Evolutionary conservation across 75 land plant species (phyloP), one percentile per base, ranked within the genome.

Genomic region (Pinus albicaulis): DNA sequence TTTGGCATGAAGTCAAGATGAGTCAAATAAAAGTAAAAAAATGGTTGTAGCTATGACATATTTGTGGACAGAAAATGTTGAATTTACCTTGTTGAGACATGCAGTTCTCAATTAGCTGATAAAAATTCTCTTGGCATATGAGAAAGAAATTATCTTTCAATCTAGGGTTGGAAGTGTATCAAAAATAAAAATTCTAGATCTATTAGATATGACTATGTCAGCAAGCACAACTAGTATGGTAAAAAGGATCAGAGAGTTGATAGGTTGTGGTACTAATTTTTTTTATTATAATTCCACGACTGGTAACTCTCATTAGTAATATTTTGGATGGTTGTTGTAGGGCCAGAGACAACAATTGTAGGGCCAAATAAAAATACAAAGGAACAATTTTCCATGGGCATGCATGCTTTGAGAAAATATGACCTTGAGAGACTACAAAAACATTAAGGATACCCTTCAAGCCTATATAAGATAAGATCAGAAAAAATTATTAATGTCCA

Each of bases 241-340:
- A 17, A 76, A 55, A 68, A 74, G 73, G 56, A 73, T 65, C 23
- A 76, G 84, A 62, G 83, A 80, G 55, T 56, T 84, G 8, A 81
- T 84, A 61, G 79, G 74, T 44, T 80, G 80, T 25, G 78, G 78
- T n/a, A 76, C n/a, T n/a, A n/a, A n/a, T n/a, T n/a, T n/a, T n/a
- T 84, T 59, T 77, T 52, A 69, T 59, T 24, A 44, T 81, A 36
- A 74, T 77, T 75, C 81, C 86, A n/a, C 78, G 74, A 70, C 63
- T 81, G 10, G 86, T 84, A 55, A 77, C 75, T 23, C 74, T 81
- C 41, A 84, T 84, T 22, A 84, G 73, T 53, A 77, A 84, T 59
- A 84, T 80, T 74, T 69, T 81, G 0, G 70, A 83, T 38, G 83
- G 86, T 7, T 64, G 60, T 61, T 82, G 53, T 58, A 79, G 57